Evolutionary conservation across 2,329 filamentous ascomycete species (phyloP).

Genomic region (Byssochlamys sp.): DNA sequence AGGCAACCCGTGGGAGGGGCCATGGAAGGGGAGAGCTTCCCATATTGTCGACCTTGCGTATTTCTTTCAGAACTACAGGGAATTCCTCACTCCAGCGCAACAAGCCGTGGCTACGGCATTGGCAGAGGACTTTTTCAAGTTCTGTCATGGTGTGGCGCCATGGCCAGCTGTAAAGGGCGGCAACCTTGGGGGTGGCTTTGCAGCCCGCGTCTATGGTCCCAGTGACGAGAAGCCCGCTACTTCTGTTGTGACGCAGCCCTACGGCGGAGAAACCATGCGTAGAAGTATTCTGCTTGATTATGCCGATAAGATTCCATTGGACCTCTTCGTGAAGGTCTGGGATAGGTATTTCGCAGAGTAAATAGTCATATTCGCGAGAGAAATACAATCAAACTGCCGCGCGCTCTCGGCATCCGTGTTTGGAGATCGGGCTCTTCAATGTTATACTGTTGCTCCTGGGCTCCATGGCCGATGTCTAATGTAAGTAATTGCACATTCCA

Average conservation of each 20-base stretch:
- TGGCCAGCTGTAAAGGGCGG: constrained; percentile 18
- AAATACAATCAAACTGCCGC: background rate
- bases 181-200: constrained; percentile 12
- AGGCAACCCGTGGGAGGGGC: constrained; percentile 39
- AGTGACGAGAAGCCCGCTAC: constrained; percentile 7
- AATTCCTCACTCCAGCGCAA: constrained; percentile 27
- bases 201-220: constrained; percentile 19
- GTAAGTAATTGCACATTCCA: background rate
- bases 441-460: no score
- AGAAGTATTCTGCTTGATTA: constrained; percentile 17
- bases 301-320: constrained; percentile 12
- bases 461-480: no score
- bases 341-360: constrained; percentile 5
- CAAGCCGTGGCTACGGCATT: constrained; percentile 21
- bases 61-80: constrained; percentile 39
- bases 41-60: constrained; percentile 41
- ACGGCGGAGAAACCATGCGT: constrained; percentile 14
- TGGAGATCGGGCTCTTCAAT: no score
- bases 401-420: background rate
- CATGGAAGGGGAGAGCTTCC: constrained; percentile 28
- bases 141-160: constrained; percentile 27
- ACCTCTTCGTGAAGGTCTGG: constrained; percentile 14
- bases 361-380: background rate
- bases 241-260: constrained; percentile 8
- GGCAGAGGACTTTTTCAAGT: constrained; percentile 31